These are phyloP conservation scores for Larix sibirica DNA, from an alignment of 83 land plant genomes.

Conservation along the genomic window DNA sequence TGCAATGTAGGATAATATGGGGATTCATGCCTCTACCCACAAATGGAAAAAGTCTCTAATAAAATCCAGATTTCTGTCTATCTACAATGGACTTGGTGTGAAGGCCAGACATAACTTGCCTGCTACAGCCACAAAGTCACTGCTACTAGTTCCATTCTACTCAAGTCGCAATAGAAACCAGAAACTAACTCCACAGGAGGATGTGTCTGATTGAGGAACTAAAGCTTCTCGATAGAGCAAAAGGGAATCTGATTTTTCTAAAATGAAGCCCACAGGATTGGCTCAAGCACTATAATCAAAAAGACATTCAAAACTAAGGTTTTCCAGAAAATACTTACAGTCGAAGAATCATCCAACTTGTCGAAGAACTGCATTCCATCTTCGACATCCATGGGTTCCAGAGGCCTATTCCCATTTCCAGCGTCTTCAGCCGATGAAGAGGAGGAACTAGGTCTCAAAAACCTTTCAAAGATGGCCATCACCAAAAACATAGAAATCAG, in stretches of 20 bases:
- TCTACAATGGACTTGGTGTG: background rate
- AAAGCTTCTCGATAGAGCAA: background rate
- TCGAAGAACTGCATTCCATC: constrained; percentile 10
- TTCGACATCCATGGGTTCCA: constrained; percentile 26
- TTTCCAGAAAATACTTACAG: constrained; percentile 24
- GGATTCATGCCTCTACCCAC: constrained; percentile 3
- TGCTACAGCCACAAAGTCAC: background rate
- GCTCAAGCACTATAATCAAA: background rate
- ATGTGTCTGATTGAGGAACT: background rate
- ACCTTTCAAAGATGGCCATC: constrained; percentile 69
- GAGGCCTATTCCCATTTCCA: constrained; percentile 8
- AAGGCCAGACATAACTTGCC: background rate
- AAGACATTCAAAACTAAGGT: background rate
- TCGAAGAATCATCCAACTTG: constrained; percentile 39
- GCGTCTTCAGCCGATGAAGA: constrained; percentile 12
- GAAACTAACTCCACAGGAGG: background rate
- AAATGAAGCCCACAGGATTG: background rate
- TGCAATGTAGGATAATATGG: background rate
- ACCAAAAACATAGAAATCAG: constrained; percentile 72
- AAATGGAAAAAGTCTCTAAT: background rate
- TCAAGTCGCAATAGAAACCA: too few species aligned
- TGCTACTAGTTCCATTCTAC: too few species aligned
- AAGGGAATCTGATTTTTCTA: background rate
- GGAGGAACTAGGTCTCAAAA: constrained; percentile 37
- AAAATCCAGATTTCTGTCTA: background rate